Conservation (phyloP, 2,329 filamentous ascomycete species). For the Epichloe coenophiala region DNA sequence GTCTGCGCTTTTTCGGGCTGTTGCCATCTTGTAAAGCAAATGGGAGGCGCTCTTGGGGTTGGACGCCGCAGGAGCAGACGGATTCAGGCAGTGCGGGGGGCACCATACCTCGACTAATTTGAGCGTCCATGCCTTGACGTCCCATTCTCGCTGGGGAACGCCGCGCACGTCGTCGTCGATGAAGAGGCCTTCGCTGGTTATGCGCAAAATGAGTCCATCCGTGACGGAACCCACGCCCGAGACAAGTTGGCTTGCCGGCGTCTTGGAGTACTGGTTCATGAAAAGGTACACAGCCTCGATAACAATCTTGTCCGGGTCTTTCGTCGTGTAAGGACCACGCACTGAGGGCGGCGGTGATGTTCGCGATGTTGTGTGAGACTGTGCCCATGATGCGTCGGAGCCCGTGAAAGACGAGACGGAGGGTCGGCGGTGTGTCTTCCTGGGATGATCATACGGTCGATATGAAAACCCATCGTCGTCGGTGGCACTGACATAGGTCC, state of each 20-base stretch:
- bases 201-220: slow-evolving; percentile 80
- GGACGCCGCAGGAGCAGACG: slow-evolving; percentile 25
- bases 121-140: slow-evolving; percentile 95
- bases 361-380: slow-evolving; percentile 68
- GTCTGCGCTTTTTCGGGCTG: slow-evolving; percentile 32
- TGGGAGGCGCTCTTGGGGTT: slow-evolving; percentile 29
- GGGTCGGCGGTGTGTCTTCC: slow-evolving; percentile 41
- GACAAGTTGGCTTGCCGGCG: slow-evolving; percentile 81
- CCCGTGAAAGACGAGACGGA: slow-evolving; percentile 55
- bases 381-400: slow-evolving; percentile 77
- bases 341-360: slow-evolving; percentile 74
- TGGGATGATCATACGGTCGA: slow-evolving; percentile 62
- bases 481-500: slow-evolving; percentile 40
- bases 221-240: slow-evolving; percentile 76
- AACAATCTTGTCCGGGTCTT: slow-evolving; percentile 90
- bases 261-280: slow-evolving; percentile 76
- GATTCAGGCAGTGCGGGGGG: slow-evolving; percentile 46
- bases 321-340: slow-evolving; percentile 68
- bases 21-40: slow-evolving; percentile 33
- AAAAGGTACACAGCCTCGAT: slow-evolving; percentile 89
- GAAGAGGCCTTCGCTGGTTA: slow-evolving; percentile 88
- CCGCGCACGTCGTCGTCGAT: slow-evolving; percentile 90
- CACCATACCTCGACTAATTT: slow-evolving; percentile 86
- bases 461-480: slow-evolving; percentile 59
- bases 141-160: slow-evolving; percentile 94